Conservation (phyloP, 306 rosid species). For the Pachyrhizus erosus region DNA sequence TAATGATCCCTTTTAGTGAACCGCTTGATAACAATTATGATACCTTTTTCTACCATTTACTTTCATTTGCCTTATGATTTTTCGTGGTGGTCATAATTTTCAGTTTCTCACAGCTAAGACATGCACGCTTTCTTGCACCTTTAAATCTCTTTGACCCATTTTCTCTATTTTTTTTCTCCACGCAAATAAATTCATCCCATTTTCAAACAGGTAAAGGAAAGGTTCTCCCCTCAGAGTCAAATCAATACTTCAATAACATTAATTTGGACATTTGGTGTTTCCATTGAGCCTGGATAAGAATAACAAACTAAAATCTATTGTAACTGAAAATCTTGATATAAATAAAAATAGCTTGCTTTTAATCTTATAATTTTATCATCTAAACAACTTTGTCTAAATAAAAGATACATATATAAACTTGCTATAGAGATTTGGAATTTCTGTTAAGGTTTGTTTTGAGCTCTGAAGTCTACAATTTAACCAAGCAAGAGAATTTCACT, state of each 20-base stretch:
- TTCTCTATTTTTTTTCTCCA: not conserved
- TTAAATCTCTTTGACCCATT: not conserved
- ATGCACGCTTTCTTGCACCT: not conserved
- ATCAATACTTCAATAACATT: slow-evolving; percentile 15
- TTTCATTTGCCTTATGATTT: not conserved
- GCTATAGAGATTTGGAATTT: not conserved
- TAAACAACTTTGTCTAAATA: not conserved
- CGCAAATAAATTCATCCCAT: not conserved
- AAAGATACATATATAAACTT: not conserved
- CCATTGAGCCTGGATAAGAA: not conserved
- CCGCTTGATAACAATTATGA: not conserved
- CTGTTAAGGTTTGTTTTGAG: not conserved
- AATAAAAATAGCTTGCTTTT: not conserved
- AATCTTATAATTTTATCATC: not conserved
- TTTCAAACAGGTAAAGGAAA: not conserved
- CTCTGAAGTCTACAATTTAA: not conserved
- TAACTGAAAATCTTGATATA: not conserved
- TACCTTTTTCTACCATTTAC: not conserved
- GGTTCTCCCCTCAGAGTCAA: not conserved
- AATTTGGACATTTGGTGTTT: not conserved
- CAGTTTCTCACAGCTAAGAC: not conserved
- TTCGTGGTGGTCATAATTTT: not conserved
- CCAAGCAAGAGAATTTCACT: slow-evolving; percentile 2
- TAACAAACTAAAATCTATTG: not conserved
- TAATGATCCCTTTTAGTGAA: not conserved